Base-by-base conservation (phyloP, 2,329 filamentous ascomycete genomes). In the Westerdykella ornata region DNA sequence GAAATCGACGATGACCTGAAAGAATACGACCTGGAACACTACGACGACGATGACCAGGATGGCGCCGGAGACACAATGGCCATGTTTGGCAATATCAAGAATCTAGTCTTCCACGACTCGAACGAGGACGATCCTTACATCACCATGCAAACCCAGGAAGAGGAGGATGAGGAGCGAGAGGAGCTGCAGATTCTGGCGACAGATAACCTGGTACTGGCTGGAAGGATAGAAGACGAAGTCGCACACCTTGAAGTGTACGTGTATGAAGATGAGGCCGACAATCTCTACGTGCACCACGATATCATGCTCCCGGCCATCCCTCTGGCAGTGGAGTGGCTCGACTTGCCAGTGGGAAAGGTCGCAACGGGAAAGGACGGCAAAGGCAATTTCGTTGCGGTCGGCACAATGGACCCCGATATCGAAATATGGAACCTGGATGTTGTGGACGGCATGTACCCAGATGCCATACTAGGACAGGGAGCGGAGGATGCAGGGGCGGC, bases 271-370 rank as follows among this genome's bases (percentile, higher is more conserved):
- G 81, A 81, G 47, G 85, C 83, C 34, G 92, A 97, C 69, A 98
- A 98, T 65, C 82, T 98, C 46, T 98, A 98, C 66, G 90, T 98
- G 17, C 92, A 98, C 71, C 92, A 98, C 76, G 92, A 98, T 68
- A 94, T 98, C 57, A 97, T 98, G 90, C 78, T 98, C 42, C 92
- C 92, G 22, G 90, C 90, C 17, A 95, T 98, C 60, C 92, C 92
- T 9, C 80, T 98, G 5, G 92, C 88, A 59, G 78, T 97, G 31
- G 92, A 98, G 71, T 98, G 92, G 92, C 71, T 98, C 34, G 87
- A 96, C 63, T 76, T 95, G 42, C 84, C 88, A n/a, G 88, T 95
- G 28, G 83, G 85, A 51, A 87, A 88, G 63, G 43, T 6, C 4
- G 34, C 34, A 68, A 74, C 9, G 71, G 66, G 35, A 69, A 78